Conservation (phyloP, 495 filamentous ascomycete species). For the Tuber brumale region DNA sequence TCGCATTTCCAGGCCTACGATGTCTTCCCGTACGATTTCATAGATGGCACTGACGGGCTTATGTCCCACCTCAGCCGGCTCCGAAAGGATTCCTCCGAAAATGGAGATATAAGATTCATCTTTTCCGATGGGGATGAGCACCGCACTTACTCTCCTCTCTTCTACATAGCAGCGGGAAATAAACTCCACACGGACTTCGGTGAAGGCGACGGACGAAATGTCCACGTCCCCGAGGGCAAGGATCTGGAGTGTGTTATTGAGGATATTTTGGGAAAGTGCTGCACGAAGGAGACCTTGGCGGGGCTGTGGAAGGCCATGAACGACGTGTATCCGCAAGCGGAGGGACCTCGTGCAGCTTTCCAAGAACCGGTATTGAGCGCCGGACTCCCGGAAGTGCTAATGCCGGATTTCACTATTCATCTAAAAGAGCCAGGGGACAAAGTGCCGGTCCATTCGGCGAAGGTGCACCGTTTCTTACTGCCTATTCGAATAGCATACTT, state of each 20-base stretch:
- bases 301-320: slow-evolving; percentile 30
- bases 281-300: slow-evolving; percentile 17
- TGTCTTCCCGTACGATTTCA: not conserved
- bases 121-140: slow-evolving; percentile 17
- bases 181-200: slow-evolving; percentile 21
- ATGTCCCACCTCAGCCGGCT: slow-evolving; percentile 13
- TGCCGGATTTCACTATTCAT: slow-evolving; percentile 31
- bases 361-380: not conserved
- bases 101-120: slow-evolving; percentile 29
- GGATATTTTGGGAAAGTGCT: slow-evolving; percentile 20
- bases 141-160: slow-evolving; percentile 31
- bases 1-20: not conserved
- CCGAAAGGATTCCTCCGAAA: slow-evolving; percentile 24
- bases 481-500: slow-evolving; percentile 29
- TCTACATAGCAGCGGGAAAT: slow-evolving; percentile 27
- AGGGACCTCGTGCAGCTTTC: not conserved
- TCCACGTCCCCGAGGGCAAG: slow-evolving; percentile 21
- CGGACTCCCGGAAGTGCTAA: slow-evolving; percentile 15
- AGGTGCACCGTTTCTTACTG: slow-evolving; percentile 30
- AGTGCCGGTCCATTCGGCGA: slow-evolving; percentile 15
- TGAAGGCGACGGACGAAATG: slow-evolving; percentile 14
- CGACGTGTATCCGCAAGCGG: slow-evolving; percentile 16
- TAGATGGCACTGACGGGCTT: not conserved
- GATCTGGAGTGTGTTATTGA: slow-evolving; percentile 8
- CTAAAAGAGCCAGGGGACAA: slow-evolving; percentile 14